These are phyloP conservation scores for Penicillium odoratum DNA, from an alignment of 495 filamentous ascomycete genomes.

Conservation along the genomic window DNA sequence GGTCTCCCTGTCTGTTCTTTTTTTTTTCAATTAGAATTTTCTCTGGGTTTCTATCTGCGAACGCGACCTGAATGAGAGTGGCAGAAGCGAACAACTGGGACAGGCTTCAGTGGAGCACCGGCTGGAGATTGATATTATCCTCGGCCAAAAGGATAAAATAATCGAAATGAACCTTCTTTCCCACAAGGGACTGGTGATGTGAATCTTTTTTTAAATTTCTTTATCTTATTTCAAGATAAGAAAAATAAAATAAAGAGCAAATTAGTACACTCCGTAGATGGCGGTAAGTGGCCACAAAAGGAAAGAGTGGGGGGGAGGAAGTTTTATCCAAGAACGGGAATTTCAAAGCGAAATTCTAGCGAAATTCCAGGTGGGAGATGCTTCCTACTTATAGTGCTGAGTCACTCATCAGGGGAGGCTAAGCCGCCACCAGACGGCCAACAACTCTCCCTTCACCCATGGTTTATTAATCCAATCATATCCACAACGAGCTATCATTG, in stretches of 20 bases:
- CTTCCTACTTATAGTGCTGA: constrained; percentile 52
- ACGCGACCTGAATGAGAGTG: constrained; percentile 31
- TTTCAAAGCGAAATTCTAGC: constrained; percentile 20
- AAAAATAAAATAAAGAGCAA: constrained; percentile 17
- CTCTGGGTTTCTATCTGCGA: constrained; percentile 36
- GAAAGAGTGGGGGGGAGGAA: constrained; percentile 25
- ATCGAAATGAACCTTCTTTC: constrained; percentile 12
- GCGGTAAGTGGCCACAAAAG: constrained; percentile 10
- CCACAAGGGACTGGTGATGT: constrained; percentile 7
- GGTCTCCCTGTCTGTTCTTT: constrained; percentile 23
- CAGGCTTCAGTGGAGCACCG: constrained; percentile 26
- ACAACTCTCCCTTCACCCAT: constrained; percentile 32
- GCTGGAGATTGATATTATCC: not conserved
- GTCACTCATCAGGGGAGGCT: constrained; percentile 45
- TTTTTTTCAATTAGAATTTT: constrained; percentile 29
- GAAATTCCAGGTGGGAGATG: constrained; percentile 41
- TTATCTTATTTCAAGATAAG: constrained; percentile 11
- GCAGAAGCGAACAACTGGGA: constrained; percentile 16
- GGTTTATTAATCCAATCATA: constrained; percentile 27
- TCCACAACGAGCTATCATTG: constrained; percentile 10
- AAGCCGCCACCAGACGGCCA: constrained; percentile 17
- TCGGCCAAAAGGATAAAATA: constrained; percentile 24
- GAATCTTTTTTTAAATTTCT: not conserved
- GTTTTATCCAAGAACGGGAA: constrained; percentile 30
- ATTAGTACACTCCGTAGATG: constrained; percentile 19